phyloP scores from a whole-genome alignment of 2,329 filamentous ascomycete species.

The Phialocephala subalpina region DNA sequence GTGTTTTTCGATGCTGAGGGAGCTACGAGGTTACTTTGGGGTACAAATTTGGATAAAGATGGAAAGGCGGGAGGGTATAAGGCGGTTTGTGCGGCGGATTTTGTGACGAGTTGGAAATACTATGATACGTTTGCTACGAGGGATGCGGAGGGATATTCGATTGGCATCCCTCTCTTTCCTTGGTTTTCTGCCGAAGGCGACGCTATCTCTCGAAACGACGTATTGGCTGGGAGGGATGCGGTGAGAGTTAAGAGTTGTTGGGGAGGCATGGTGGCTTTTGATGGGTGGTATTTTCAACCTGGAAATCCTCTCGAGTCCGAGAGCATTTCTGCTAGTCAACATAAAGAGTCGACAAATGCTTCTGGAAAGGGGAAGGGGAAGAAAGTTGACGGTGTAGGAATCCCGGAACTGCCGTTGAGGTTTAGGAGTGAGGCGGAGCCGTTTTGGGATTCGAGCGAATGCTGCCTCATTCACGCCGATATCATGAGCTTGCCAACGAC shows the following conservation, averaged over 20 bases:
- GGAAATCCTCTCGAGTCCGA: conserved; percentile 11
- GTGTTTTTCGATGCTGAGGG: conserved; percentile 61
- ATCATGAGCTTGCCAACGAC: conserved; percentile 44
- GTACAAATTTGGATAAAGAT: conserved; percentile 59
- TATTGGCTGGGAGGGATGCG: conserved; percentile 66
- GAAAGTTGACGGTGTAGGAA: conserved; percentile 7
- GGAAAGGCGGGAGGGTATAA: conserved; percentile 66
- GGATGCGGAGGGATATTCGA: conserved; percentile 69
- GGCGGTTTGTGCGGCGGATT: conserved; percentile 76
- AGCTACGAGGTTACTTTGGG: conserved; percentile 66
- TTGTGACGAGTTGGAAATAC: conserved; percentile 70
- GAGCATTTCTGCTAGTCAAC: not conserved
- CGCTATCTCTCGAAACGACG: conserved; percentile 66
- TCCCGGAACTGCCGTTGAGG: conserved; percentile 32
- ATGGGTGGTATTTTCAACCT: conserved; percentile 65
- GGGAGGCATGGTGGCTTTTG: conserved; percentile 78
- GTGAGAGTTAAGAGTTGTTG: conserved; percentile 78
- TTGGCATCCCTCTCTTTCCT: conserved; percentile 72
- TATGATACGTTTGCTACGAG: conserved; percentile 80
- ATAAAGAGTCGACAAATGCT: not conserved
- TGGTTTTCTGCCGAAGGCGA: conserved; percentile 66
- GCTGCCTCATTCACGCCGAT: conserved; percentile 64
- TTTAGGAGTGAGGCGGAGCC: conserved; percentile 66
- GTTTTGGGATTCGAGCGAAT: conserved; percentile 71
- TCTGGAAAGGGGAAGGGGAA: not conserved